A percentile compares a stretch with the other conserved stretches of the same genome.
phyloP scores from a whole-genome alignment of 2,329 filamentous ascomycete species.

The Neocatenulostroma microsporum region DNA sequence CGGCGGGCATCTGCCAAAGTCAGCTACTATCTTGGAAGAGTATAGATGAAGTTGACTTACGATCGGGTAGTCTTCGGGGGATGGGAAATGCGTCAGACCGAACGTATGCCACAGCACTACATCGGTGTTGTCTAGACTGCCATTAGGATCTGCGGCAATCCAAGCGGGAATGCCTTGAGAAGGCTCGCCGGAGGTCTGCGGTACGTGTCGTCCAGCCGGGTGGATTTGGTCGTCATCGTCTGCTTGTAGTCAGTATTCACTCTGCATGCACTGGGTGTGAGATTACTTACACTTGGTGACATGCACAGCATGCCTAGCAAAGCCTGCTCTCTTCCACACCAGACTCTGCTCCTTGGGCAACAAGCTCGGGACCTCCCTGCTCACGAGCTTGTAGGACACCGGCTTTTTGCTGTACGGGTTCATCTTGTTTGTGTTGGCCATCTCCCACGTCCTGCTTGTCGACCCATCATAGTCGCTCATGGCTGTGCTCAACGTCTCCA shows the following conservation, averaged over 20 bases:
- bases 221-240: slow-evolving; percentile 75
- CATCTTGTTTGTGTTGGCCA: slow-evolving; percentile 73
- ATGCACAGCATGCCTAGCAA: slow-evolving; percentile 77
- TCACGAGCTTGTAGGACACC: slow-evolving; percentile 80
- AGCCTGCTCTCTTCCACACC: slow-evolving; percentile 84
- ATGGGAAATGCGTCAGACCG: slow-evolving; percentile 79
- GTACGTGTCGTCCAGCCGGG: slow-evolving; percentile 78
- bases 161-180: slow-evolving; percentile 65
- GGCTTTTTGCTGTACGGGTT: slow-evolving; percentile 83
- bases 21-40: too few species aligned
- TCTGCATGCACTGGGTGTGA: slow-evolving; percentile 4
- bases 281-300: slow-evolving; percentile 70
- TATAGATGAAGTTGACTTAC: slow-evolving; percentile 51
- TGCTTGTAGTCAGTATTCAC: slow-evolving; percentile 26
- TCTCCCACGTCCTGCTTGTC: slow-evolving; percentile 81
- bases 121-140: slow-evolving; percentile 70
- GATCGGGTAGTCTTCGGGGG: slow-evolving; percentile 84
- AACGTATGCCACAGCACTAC: slow-evolving; percentile 93
- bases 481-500: slow-evolving; percentile 59
- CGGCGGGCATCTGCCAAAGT: slow-evolving; percentile 21
- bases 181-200: slow-evolving; percentile 75
- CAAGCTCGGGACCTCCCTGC: slow-evolving; percentile 69
- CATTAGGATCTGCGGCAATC: slow-evolving; percentile 61
- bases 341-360: slow-evolving; percentile 73
- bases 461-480: slow-evolving; percentile 73